Conservation (phyloP, 805 yeast species). For the Suhomyces prunicola region DNA sequence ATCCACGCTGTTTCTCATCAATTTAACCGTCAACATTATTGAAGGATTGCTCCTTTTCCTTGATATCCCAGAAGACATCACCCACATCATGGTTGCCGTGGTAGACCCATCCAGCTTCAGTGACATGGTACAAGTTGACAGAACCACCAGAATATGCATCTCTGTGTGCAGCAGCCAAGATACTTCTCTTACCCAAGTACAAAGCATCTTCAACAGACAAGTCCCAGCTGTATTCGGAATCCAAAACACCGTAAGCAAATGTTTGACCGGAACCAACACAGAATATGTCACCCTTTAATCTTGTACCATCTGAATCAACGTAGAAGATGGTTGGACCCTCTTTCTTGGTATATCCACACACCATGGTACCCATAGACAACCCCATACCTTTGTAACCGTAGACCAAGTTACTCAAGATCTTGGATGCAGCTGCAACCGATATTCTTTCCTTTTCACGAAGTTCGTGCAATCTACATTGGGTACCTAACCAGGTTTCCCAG, state of each 20-base stretch:
- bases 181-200: conserved; percentile 90
- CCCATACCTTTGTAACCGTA: conserved; percentile 97
- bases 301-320: conserved; percentile 95
- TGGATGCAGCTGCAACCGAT: conserved; percentile 94
- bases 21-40: conserved; percentile 62
- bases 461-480: conserved; percentile 94
- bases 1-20: background rate
- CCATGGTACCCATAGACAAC: conserved; percentile 98
- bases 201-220: conserved; percentile 89
- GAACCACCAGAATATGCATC: conserved; percentile 99
- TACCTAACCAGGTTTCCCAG: conserved; percentile 99
- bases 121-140: conserved; percentile 86
- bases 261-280: conserved; percentile 99
- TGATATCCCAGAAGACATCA: conserved; percentile 85
- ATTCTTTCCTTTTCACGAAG: conserved; percentile 92
- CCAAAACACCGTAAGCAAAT: conserved; percentile 97
- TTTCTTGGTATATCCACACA: conserved; percentile 92
- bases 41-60: conserved; percentile 84
- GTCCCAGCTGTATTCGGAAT: conserved; percentile 90
- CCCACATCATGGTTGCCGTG: conserved; percentile 96
- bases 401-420: conserved; percentile 84
- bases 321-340: conserved; percentile 95
- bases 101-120: conserved; percentile 90
- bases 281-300: conserved; percentile 90
- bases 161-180: conserved; percentile 96